These are phyloP conservation scores for Teratosphaeria zuluensis DNA, from an alignment of 2,329 filamentous ascomycete species.

Conservation along the genomic window DNA sequence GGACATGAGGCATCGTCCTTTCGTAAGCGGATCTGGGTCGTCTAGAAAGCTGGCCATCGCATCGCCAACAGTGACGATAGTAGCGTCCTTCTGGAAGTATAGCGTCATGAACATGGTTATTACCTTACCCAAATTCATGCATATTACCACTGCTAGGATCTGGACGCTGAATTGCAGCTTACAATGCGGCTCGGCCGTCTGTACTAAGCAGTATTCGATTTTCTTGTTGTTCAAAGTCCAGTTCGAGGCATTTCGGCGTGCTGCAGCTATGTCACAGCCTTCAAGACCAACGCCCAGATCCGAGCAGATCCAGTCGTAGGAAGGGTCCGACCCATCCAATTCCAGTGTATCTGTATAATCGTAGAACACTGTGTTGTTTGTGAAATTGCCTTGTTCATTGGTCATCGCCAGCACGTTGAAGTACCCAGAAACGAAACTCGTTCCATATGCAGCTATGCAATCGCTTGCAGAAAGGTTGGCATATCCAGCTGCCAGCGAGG, in stretches of 20 bases:
- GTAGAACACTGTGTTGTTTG: slow-evolving; percentile 5
- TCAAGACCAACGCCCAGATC: background rate
- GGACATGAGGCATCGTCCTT: slow-evolving; percentile 9
- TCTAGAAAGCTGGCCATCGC: slow-evolving; percentile 13
- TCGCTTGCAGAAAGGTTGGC: too few species aligned
- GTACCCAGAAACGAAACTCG: slow-evolving; percentile 1
- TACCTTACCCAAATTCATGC: slow-evolving; percentile 17
- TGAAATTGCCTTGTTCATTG: slow-evolving; percentile 1
- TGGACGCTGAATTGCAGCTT: slow-evolving; percentile 9
- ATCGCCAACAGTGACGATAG: slow-evolving; percentile 17
- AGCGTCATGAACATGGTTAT: slow-evolving; percentile 14
- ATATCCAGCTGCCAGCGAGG: background rate
- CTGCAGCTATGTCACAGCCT: slow-evolving; percentile 1
- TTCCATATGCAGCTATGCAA: background rate
- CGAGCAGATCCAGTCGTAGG: slow-evolving; percentile 3
- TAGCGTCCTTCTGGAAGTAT: slow-evolving; percentile 8
- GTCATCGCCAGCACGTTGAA: slow-evolving; percentile 3
- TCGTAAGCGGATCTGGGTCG: slow-evolving; percentile 7
- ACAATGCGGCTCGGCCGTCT: slow-evolving; percentile 11
- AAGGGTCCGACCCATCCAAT: background rate
- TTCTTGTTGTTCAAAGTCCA: slow-evolving; percentile 3
- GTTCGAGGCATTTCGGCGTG: slow-evolving; percentile 1
- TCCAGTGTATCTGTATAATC: background rate
- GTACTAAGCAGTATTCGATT: slow-evolving; percentile 19
- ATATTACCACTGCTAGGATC: slow-evolving; percentile 21